Conservation (phyloP, 2,329 filamentous ascomycete species). For the Colletotrichum scovillei region DNA sequence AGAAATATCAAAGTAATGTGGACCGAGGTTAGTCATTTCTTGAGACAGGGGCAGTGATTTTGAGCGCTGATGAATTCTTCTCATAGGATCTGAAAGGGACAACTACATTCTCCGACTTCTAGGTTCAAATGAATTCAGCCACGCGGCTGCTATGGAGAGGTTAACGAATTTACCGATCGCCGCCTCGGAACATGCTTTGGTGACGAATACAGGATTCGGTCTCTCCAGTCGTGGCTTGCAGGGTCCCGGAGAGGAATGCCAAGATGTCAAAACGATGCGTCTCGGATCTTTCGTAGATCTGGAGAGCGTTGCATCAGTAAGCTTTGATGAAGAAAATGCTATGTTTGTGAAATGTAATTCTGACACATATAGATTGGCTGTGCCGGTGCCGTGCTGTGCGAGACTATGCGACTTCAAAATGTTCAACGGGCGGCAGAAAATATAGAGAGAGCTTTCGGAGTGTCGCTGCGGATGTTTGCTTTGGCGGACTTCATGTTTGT, state of each 20-base stretch:
- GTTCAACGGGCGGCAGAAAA: background rate
- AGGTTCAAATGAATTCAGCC: slow-evolving; percentile 78
- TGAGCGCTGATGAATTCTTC: background rate
- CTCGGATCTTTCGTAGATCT: slow-evolving; percentile 79
- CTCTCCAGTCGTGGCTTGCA: slow-evolving; percentile 38
- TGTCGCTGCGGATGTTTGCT: slow-evolving; percentile 77
- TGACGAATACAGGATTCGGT: background rate
- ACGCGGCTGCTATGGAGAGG: slow-evolving; percentile 73
- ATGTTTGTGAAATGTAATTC: background rate
- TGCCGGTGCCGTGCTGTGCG: slow-evolving; percentile 85
- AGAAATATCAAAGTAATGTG: slow-evolving; percentile 36
- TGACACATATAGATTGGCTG: slow-evolving; percentile 72
- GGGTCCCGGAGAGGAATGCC: slow-evolving; percentile 55
- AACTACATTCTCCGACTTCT: slow-evolving; percentile 70
- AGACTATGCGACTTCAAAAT: slow-evolving; percentile 70
- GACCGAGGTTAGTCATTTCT: slow-evolving; percentile 27
- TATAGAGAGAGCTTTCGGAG: slow-evolving; percentile 2
- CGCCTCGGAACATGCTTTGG: background rate
- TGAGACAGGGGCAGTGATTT: background rate
- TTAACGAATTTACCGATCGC: slow-evolving; percentile 68
- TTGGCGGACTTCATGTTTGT: slow-evolving; percentile 78
- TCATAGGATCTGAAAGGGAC: background rate
- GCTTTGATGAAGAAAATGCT: slow-evolving; percentile 34
- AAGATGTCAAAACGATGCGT: slow-evolving; percentile 71
- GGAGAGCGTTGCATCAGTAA: slow-evolving; percentile 77